Percentiles rank a stretch among this genome's conserved stretches.
Evolutionary conservation across 495 filamentous ascomycete species (phyloP).

Genomic region (Podospora sp.): DNA sequence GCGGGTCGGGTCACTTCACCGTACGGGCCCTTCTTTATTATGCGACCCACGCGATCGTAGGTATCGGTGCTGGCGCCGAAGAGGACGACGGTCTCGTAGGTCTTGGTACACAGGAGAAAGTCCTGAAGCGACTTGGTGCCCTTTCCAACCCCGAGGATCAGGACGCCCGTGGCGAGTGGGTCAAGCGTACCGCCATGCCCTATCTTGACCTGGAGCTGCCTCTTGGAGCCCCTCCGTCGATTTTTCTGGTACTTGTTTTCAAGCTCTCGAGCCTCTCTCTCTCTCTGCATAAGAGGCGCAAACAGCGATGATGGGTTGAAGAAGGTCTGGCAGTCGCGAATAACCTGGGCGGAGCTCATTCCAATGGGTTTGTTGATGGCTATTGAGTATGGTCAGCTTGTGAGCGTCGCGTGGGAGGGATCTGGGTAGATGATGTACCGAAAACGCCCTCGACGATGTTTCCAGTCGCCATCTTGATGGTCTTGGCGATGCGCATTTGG

Average conservation of each 20-base stretch:
- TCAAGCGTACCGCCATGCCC: conserved; percentile 97
- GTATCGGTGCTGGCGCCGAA: conserved; percentile 93
- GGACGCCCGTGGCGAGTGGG: conserved; percentile 88
- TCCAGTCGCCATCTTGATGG: conserved; percentile 56
- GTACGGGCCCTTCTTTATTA: conserved; percentile 71
- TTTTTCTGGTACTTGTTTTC: conserved; percentile 59
- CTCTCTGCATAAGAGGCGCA: conserved; percentile 67
- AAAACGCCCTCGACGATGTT: conserved; percentile 76
- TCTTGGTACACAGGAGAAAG: conserved; percentile 88
- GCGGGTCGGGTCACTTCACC: conserved; percentile 74
- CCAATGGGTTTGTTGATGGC: conserved; percentile 90
- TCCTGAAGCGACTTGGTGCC: conserved; percentile 80
- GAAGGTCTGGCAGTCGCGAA: conserved; percentile 77
- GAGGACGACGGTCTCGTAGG: conserved; percentile 83
- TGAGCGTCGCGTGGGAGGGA: background rate
- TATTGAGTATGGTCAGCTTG: conserved; percentile 35
- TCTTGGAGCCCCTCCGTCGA: conserved; percentile 54
- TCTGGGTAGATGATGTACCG: conserved; percentile 46
- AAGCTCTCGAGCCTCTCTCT: conserved; percentile 51
- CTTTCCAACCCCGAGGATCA: conserved; percentile 82
- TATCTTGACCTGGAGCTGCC: conserved; percentile 77
- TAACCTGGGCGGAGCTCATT: conserved; percentile 81
- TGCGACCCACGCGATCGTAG: conserved; percentile 83
- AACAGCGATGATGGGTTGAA: conserved; percentile 84
- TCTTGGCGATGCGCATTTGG: conserved; percentile 31